Evolutionary conservation across 495 filamentous ascomycete genomes (phyloP).

Genomic region (Poronia punctata): DNA sequence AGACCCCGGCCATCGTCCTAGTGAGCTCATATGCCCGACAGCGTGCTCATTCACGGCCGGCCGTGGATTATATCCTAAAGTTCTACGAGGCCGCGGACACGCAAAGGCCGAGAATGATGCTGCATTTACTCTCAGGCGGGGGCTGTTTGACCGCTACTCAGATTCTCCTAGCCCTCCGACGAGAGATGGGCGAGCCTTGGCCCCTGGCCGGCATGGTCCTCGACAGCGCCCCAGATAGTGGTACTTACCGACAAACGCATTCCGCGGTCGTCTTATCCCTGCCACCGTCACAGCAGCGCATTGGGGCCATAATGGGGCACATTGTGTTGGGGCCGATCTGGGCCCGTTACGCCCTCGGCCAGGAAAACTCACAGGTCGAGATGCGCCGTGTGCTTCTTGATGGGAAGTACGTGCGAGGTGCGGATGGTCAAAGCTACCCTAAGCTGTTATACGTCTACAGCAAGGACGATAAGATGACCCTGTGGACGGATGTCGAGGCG

Average conservation of each 20-base stretch:
- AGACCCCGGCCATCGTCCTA: slow-evolving; percentile 5
- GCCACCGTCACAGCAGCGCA: background rate
- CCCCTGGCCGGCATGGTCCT: background rate
- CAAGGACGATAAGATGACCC: background rate
- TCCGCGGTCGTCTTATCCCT: background rate
- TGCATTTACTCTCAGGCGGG: background rate
- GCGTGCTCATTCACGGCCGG: slow-evolving; percentile 7
- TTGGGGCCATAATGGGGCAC: background rate
- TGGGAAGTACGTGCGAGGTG: background rate
- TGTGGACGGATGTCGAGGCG: background rate
- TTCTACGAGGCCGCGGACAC: background rate
- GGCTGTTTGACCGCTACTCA: background rate
- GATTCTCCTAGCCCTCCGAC: background rate
- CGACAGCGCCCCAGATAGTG: background rate
- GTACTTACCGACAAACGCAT: background rate
- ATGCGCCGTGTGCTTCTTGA: no score
- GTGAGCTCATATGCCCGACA: slow-evolving; percentile 13
- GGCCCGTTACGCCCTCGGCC: background rate
- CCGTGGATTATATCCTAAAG: background rate
- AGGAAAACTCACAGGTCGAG: background rate
- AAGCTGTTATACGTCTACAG: background rate
- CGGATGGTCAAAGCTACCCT: background rate
- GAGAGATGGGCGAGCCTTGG: background rate
- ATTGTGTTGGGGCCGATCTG: background rate
- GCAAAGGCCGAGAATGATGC: background rate